Evolutionary conservation across 768 basidiomycete species (phyloP).

Genomic region (Podaxis mareebaensis): DNA sequence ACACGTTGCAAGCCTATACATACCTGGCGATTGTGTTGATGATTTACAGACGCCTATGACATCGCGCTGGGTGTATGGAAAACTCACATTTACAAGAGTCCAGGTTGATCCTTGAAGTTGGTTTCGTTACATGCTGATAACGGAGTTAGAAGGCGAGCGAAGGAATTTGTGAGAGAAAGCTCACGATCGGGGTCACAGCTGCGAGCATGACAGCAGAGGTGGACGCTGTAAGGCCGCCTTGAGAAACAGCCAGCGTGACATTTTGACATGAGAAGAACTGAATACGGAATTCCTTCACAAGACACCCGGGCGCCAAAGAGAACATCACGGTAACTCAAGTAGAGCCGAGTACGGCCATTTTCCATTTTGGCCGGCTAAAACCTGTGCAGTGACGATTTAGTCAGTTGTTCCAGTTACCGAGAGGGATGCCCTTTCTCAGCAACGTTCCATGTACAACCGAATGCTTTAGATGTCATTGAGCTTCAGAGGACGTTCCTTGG

Average conservation of each 20-base stretch:
- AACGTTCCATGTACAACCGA: not conserved
- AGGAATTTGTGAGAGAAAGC: conserved; percentile 11
- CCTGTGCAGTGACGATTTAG: too few species aligned
- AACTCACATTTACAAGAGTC: not conserved
- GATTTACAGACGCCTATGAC: not conserved
- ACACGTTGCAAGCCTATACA: not conserved
- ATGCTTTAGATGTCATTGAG: not conserved
- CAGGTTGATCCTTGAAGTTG: not conserved
- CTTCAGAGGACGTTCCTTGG: not conserved
- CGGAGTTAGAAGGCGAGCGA: conserved; percentile 12
- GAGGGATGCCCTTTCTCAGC: not conserved
- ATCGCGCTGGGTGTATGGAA: too few species aligned
- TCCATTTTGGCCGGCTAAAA: not conserved
- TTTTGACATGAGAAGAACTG: conserved; percentile 13
- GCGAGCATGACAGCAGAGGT: not conserved
- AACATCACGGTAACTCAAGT: conserved; percentile 14
- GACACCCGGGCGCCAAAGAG: not conserved
- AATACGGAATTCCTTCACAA: not conserved
- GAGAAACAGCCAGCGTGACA: conserved; percentile 7
- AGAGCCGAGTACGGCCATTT: conserved; percentile 9
- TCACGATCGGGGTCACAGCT: not conserved
- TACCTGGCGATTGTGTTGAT: not conserved
- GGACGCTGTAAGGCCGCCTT: not conserved
- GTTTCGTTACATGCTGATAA: conserved; percentile 6
- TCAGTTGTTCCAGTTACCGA: not conserved